Conservation (phyloP, 768 basidiomycete species). For the Sporobolomyces roseus region DNA sequence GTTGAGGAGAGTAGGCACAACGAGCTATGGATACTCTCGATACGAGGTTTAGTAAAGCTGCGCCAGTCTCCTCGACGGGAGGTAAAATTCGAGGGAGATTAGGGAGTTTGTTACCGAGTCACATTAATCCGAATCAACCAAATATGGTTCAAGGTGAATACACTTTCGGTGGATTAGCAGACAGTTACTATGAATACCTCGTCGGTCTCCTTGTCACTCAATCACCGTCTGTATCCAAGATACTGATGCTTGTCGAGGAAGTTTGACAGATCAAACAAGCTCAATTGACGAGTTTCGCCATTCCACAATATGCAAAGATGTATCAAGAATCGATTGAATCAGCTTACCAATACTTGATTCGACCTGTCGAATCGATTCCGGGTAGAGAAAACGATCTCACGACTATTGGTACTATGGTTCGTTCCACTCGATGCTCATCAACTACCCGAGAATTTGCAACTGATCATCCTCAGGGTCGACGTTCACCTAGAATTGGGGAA, state of each 20-base stretch:
- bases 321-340: conserved; percentile 49
- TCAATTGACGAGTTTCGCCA: conserved; percentile 48
- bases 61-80: neutral
- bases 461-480: no score
- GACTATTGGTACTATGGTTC: neutral
- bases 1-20: no score
- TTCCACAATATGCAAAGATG: conserved; percentile 48
- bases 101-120: conserved; percentile 29
- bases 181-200: conserved; percentile 44
- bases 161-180: conserved; percentile 49
- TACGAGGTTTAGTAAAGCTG: neutral
- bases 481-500: conserved; percentile 13
- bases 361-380: conserved; percentile 47
- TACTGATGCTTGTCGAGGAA: neutral
- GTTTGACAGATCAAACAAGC: conserved; percentile 49
- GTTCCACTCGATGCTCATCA: neutral
- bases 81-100: conserved; percentile 17
- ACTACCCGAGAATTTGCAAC: no score
- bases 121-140: conserved; percentile 12
- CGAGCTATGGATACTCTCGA: conserved; percentile 50
- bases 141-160: conserved; percentile 45
- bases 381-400: conserved; percentile 29
- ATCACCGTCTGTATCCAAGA: neutral
- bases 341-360: conserved; percentile 46
- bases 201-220: conserved; percentile 6